Percentiles rank a stretch among this genome's conserved stretches.
These are phyloP conservation scores for Vaucheria bursata DNA, from an alignment of 352 stramenopile genomes.

Conservation along the genomic window DNA sequence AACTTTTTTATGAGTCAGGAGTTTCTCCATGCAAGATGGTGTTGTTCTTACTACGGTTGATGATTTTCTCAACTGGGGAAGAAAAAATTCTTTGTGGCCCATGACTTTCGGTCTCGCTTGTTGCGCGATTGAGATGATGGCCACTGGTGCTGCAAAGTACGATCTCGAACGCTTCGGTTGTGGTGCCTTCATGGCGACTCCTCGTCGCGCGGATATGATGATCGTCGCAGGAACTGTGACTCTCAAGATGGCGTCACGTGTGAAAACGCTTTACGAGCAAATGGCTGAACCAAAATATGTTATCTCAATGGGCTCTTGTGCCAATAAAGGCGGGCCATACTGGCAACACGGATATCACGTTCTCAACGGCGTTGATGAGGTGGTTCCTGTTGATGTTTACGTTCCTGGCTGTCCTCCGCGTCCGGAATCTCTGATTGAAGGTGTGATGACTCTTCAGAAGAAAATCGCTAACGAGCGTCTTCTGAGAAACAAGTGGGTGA, in stretches of 20 bases:
- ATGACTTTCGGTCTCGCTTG: slow-evolving; percentile 99
- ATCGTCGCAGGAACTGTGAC: slow-evolving; percentile 96
- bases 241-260: slow-evolving; percentile 93
- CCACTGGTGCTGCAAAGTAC: slow-evolving; percentile 78
- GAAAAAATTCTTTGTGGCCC: slow-evolving; percentile 93
- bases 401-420: background rate
- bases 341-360: slow-evolving; percentile 3
- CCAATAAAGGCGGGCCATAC: background rate
- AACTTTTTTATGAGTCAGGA: no score
- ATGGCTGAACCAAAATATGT: slow-evolving; percentile 3
- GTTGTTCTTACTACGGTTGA: slow-evolving; percentile 91
- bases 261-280: background rate
- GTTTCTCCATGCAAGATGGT: no score
- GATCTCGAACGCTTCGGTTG: slow-evolving; percentile 93
- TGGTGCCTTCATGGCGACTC: slow-evolving; percentile 65
- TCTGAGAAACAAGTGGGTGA: no score
- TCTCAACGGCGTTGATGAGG: background rate
- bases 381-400: slow-evolving; percentile 1
- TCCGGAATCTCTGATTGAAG: background rate
- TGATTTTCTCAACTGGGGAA: slow-evolving; percentile 97
- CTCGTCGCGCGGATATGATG: slow-evolving; percentile 91
- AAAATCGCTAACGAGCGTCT: no score
- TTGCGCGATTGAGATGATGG: slow-evolving; percentile 99
- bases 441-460: background rate
- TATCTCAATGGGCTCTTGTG: background rate